Evolutionary conservation across 148 eudicot genomes (phyloP).

Genomic region (Fagopyrum tataricum): DNA sequence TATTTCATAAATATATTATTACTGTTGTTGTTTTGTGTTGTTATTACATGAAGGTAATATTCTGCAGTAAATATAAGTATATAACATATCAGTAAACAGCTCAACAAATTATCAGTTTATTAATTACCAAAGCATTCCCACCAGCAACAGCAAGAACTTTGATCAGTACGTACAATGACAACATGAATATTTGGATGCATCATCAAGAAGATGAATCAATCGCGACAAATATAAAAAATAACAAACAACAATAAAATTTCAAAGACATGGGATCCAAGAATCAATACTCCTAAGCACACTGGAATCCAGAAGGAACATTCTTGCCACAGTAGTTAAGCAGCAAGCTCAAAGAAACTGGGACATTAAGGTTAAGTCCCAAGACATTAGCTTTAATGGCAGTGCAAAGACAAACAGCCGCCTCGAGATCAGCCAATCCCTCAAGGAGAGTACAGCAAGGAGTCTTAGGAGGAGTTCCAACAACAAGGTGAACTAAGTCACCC

Average conservation of each 20-base stretch:
- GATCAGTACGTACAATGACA: background rate
- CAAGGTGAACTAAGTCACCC: background rate
- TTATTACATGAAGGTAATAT: background rate
- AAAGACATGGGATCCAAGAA: background rate
- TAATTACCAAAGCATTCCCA: background rate
- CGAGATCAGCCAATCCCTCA: background rate
- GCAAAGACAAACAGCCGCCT: conserved; percentile 8
- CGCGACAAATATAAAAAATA: background rate
- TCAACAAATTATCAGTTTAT: background rate
- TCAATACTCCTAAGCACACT: background rate
- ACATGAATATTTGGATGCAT: background rate
- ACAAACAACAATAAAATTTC: background rate
- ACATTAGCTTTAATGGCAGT: conserved; percentile 10
- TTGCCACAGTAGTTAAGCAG: conserved; percentile 11
- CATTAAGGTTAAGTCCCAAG: background rate
- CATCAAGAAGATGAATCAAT: background rate
- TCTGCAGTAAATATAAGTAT: too few species aligned
- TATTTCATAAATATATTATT: background rate
- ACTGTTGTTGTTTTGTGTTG: background rate
- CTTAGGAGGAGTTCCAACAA: conserved; percentile 3
- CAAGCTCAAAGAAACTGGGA: conserved; percentile 4
- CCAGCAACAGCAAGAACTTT: too few species aligned
- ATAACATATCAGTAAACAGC: background rate
- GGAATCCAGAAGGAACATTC: background rate
- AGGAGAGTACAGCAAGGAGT: background rate